Evolutionary conservation across 805 yeast genomes (phyloP), one percentile per base, ranked within the genome.

Genomic region (Yamadazyma nakazawae): DNA sequence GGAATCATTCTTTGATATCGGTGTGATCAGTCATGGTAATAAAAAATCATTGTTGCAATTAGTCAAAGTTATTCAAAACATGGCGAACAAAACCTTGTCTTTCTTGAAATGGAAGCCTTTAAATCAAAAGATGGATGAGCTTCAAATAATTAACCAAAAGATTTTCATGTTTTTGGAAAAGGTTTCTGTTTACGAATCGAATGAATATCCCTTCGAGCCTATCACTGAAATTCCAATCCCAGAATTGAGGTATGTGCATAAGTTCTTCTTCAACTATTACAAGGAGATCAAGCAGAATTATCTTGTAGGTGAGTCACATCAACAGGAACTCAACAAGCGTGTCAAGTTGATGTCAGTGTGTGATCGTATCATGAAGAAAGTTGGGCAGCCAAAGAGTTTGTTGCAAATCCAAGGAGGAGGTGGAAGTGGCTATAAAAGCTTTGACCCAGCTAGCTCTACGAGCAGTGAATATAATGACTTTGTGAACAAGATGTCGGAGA

Each of bases 51-150:
- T 88, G 42, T 81, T 91, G 50, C 82, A 87, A 46, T 63, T 91
- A 30, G 96, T 96, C 2, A 88, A 89, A 56, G 83, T 86, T 16
- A 67, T 92, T 17, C 98, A 92, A 65, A 80, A 85, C 54, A 79
- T 91, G 68, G 96, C 96, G 0, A 92, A 91, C 61, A 91, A 89
- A 25, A 76, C 95, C 0, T 72, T 87, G 3, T 72, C 75, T 5
- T 64, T 83, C 18, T 67, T 84, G 41, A 90, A 81, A 60, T 81
- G 87, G 80, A 83, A 87, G 0, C 62, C 81, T 1, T 61, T 84
- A 38, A 61, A 61, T 7, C 47, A 71, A 2, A 67, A 72, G 47
- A 60, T 63, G 36, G 72, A 68, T 1, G 80, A 78, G 42, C 54
- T 72, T 47, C 53, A 59, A 10, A 57, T 43, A 3, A 48, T 67